phyloP scores from a whole-genome alignment of 805 yeast species.

The Tetrapisispora pingtungensis region DNA sequence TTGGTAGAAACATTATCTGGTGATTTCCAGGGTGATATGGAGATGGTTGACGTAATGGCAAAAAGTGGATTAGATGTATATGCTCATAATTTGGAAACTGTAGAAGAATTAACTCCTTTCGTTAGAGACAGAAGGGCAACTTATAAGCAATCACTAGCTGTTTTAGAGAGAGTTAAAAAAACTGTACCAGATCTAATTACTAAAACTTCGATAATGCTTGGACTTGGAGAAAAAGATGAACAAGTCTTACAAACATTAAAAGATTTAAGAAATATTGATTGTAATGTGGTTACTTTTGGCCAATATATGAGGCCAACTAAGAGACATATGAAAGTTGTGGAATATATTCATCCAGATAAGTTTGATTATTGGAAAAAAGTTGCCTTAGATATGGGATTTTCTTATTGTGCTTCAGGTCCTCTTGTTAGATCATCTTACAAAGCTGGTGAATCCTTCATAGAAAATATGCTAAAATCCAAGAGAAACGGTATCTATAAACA shows the following conservation, averaged over 20 bases:
- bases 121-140: slow-evolving; percentile 96
- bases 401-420: slow-evolving; percentile 96
- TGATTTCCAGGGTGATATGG: slow-evolving; percentile 86
- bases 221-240: slow-evolving; percentile 92
- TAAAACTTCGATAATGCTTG: slow-evolving; percentile 92
- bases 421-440: slow-evolving; percentile 92
- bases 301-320: slow-evolving; percentile 99
- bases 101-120: slow-evolving; percentile 86
- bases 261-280: slow-evolving; percentile 64
- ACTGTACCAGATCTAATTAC: slow-evolving; percentile 69
- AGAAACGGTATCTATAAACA: no score
- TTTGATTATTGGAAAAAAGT: slow-evolving; percentile 86
- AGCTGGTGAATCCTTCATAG: slow-evolving; percentile 97
- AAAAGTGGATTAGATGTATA: slow-evolving; percentile 85
- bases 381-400: slow-evolving; percentile 83
- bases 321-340: slow-evolving; percentile 97
- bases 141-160: slow-evolving; percentile 75
- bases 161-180: slow-evolving; percentile 71
- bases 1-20: slow-evolving; percentile 91
- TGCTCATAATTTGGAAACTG: slow-evolving; percentile 96
- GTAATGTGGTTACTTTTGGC: slow-evolving; percentile 96
- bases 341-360: slow-evolving; percentile 86
- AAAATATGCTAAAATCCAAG: slow-evolving; percentile 78
- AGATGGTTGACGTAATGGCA: slow-evolving; percentile 72
- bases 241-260: slow-evolving; percentile 67